A percentile compares a stretch with the other conserved stretches of the same genome.
Conservation (phyloP, 805 yeast species). For the Kodamaea neixiangensis region DNA sequence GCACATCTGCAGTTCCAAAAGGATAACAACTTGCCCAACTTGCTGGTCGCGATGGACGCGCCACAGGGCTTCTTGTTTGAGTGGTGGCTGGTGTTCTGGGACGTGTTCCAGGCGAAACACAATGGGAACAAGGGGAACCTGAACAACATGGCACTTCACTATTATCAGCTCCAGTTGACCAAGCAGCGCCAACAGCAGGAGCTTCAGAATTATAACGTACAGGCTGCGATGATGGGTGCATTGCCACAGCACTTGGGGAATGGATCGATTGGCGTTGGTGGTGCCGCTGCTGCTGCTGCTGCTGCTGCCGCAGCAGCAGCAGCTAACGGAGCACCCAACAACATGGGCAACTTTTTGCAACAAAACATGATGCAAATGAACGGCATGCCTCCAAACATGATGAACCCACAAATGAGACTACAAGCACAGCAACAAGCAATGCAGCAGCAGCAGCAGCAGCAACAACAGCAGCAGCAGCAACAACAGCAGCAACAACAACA, state of each 20-base stretch:
- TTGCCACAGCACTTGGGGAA: conserved; percentile 8
- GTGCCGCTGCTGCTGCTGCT: not conserved
- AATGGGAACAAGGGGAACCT: conserved; percentile 53
- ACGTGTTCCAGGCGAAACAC: conserved; percentile 74
- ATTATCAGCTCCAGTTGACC: conserved; percentile 62
- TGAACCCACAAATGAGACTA: conserved; percentile 2
- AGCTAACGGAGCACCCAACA: not conserved
- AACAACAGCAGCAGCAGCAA: conserved; percentile 5
- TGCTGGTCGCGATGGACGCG: conserved; percentile 67
- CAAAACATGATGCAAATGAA: not conserved
- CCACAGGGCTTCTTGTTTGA: conserved; percentile 87
- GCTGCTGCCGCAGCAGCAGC: not conserved
- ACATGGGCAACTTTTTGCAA: not conserved
- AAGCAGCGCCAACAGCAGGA: conserved; percentile 62
- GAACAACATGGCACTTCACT: conserved; percentile 59
- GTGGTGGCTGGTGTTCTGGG: conserved; percentile 98
- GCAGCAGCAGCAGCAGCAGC: conserved; percentile 6
- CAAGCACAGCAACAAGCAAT: not conserved
- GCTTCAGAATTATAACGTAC: conserved; percentile 41
- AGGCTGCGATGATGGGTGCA: conserved; percentile 19
- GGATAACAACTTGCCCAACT: conserved; percentile 48
- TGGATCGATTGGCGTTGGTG: not conserved
- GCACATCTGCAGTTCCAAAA: conserved; percentile 28
- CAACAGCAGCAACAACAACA: conserved; percentile 16
- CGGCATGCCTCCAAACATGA: conserved; percentile 5